Evolutionary conservation across 2,329 filamentous ascomycete genomes (phyloP).

Genomic region (Paraphaeosphaeria minitans): DNA sequence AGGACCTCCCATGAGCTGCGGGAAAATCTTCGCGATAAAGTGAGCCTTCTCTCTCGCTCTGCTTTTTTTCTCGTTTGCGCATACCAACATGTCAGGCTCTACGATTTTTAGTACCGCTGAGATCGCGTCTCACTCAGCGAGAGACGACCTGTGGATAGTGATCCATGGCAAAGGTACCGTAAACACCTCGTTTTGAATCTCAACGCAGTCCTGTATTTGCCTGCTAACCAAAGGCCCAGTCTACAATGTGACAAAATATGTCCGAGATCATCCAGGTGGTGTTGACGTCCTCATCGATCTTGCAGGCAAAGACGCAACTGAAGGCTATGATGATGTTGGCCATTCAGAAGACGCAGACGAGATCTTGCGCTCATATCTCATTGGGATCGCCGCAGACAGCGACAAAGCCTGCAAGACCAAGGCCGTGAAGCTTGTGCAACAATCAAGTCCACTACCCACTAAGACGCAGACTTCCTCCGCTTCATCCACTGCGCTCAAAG

Average conservation of each 20-base stretch:
- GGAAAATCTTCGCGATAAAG: not conserved
- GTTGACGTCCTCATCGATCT: conserved; percentile 48
- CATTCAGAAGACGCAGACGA: conserved; percentile 55
- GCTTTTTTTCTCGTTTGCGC: not conserved
- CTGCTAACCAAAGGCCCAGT: conserved; percentile 47
- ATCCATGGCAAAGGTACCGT: conserved; percentile 51
- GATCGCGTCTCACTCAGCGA: conserved; percentile 57
- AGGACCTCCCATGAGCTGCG: not conserved
- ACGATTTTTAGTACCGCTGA: conserved; percentile 38
- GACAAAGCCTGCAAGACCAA: conserved; percentile 29
- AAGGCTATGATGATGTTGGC: conserved; percentile 51
- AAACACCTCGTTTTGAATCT: not conserved
- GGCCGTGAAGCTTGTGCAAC: conserved; percentile 46
- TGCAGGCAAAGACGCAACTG: conserved; percentile 51
- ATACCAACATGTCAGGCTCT: conserved; percentile 21
- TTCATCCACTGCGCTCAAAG: conserved; percentile 15
- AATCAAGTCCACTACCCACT: conserved; percentile 21
- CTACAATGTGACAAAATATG: conserved; percentile 63
- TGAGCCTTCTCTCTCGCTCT: conserved; percentile 11
- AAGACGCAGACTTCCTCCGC: conserved; percentile 11
- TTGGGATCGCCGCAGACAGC: conserved; percentile 27
- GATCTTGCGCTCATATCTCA: conserved; percentile 45
- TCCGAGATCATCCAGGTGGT: conserved; percentile 62
- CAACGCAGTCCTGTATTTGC: not conserved
- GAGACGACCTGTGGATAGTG: conserved; percentile 60